Evolutionary conservation across 805 yeast genomes (phyloP).

Genomic region (Saturnispora gosingensis): DNA sequence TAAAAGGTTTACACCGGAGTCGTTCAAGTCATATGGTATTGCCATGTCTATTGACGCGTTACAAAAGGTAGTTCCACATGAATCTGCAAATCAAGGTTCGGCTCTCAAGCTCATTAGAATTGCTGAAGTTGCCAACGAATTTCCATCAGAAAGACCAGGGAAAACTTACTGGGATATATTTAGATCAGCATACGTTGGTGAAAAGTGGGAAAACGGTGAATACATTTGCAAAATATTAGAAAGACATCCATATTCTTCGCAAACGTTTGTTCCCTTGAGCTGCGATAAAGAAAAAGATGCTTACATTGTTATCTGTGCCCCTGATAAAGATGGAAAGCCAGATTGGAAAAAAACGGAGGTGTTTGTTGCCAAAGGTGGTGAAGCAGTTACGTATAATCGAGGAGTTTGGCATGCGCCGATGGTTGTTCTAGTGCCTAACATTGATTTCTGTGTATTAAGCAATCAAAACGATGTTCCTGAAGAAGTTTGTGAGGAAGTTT

Average conservation of each 20-base stretch:
- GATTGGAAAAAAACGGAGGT: slow-evolving; percentile 54
- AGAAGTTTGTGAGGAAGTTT: slow-evolving; percentile 78
- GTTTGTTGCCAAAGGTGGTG: slow-evolving; percentile 70
- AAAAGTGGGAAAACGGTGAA: slow-evolving; percentile 32
- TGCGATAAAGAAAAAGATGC: slow-evolving; percentile 37
- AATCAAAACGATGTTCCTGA: slow-evolving; percentile 73
- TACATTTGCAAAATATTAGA: slow-evolving; percentile 67
- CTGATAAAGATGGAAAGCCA: slow-evolving; percentile 40
- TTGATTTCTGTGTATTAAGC: slow-evolving; percentile 83
- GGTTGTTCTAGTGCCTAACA: slow-evolving; percentile 61
- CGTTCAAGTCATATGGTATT: slow-evolving; percentile 63
- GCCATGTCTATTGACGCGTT: slow-evolving; percentile 75
- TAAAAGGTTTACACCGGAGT: slow-evolving; percentile 51
- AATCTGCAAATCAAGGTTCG: slow-evolving; percentile 86
- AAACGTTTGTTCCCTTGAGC: slow-evolving; percentile 91
- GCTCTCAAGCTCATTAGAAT: slow-evolving; percentile 72
- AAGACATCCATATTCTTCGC: slow-evolving; percentile 83
- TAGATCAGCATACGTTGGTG: slow-evolving; percentile 70
- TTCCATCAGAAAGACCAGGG: slow-evolving; percentile 39
- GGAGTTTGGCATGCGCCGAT: slow-evolving; percentile 96
- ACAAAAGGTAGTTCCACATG: slow-evolving; percentile 34
- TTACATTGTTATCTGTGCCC: slow-evolving; percentile 76
- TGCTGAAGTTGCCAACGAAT: slow-evolving; percentile 54
- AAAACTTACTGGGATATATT: slow-evolving; percentile 76
- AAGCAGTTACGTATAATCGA: slow-evolving; percentile 80